Conservation (phyloP, 2,329 filamentous ascomycete genomes). For the Aschersonia sp. region DNA sequence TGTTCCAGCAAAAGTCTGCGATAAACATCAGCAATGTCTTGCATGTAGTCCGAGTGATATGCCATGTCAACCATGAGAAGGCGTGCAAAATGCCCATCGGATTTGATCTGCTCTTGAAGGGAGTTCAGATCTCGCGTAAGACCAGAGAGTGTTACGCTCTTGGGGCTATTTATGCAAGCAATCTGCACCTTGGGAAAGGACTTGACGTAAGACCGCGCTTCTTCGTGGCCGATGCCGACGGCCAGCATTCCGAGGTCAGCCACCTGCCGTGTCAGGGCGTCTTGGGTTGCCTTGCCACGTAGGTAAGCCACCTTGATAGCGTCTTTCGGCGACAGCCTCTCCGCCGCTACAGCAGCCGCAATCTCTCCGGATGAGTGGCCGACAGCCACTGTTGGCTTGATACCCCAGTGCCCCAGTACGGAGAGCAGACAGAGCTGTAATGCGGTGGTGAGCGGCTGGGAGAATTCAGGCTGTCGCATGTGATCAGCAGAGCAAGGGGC, state of each 20-base stretch:
- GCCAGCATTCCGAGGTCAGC: too few relatives aligned
- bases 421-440: conserved; percentile 21
- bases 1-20: neutral
- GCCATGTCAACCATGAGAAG: conserved; percentile 7
- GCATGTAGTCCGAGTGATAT: conserved; percentile 11
- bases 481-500: neutral
- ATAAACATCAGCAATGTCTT: conserved; percentile 3
- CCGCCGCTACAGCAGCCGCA: conserved; percentile 13
- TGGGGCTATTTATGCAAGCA: conserved; percentile 11
- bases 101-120: conserved; percentile 2
- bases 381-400: conserved; percentile 20
- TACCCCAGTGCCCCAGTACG: conserved; percentile 13
- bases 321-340: conserved; percentile 2
- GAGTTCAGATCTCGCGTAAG: conserved; percentile 5
- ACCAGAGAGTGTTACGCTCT: conserved; percentile 10
- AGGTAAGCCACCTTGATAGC: conserved; percentile 9
- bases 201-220: too few relatives aligned
- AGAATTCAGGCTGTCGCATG: conserved; percentile 7
- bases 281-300: conserved; percentile 5
- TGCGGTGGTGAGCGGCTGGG: conserved; percentile 15
- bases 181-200: conserved; percentile 4
- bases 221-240: too few relatives aligned
- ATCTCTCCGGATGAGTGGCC: conserved; percentile 20
- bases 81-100: conserved; percentile 6
- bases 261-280: too few relatives aligned